These are phyloP conservation scores for Domatiomyces catenatus DNA, from an alignment of 2,329 filamentous ascomycete species.

Conservation along the genomic window DNA sequence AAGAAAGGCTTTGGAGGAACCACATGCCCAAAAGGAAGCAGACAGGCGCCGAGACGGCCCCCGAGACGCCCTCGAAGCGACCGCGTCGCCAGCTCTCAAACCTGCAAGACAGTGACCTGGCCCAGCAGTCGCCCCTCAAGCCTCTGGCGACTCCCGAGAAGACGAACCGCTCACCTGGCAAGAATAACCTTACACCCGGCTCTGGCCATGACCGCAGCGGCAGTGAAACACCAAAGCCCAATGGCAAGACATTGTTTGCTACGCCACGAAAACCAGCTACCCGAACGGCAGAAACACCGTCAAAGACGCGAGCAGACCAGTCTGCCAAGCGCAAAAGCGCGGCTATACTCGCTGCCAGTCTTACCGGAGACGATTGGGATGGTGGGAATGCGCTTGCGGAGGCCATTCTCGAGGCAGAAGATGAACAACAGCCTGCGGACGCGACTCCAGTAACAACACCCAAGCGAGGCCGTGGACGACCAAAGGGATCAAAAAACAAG, in stretches of 20 bases:
- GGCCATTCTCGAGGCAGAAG: slow-evolving; percentile 44
- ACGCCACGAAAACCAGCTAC: slow-evolving; percentile 24
- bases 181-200: not conserved
- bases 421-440: slow-evolving; percentile 22
- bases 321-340: slow-evolving; percentile 80
- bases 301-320: slow-evolving; percentile 58
- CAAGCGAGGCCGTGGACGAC: slow-evolving; percentile 31
- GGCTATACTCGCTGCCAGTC: slow-evolving; percentile 55
- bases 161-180: not conserved
- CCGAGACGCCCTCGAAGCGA: slow-evolving; percentile 1
- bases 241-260: slow-evolving; percentile 25
- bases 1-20: not conserved
- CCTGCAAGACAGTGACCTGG: not conserved
- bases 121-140: not conserved
- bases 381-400: slow-evolving; percentile 53
- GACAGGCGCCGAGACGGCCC: not conserved
- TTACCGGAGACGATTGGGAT: slow-evolving; percentile 38
- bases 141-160: not conserved
- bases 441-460: slow-evolving; percentile 35
- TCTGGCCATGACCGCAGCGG: not conserved
- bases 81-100: not conserved
- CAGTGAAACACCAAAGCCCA: slow-evolving; percentile 15
- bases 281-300: slow-evolving; percentile 37
- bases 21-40: not conserved
- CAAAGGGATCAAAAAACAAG: slow-evolving; percentile 36